Conservation (phyloP, 169 alveolate genomes). For the Plasmodium ovale region DNA sequence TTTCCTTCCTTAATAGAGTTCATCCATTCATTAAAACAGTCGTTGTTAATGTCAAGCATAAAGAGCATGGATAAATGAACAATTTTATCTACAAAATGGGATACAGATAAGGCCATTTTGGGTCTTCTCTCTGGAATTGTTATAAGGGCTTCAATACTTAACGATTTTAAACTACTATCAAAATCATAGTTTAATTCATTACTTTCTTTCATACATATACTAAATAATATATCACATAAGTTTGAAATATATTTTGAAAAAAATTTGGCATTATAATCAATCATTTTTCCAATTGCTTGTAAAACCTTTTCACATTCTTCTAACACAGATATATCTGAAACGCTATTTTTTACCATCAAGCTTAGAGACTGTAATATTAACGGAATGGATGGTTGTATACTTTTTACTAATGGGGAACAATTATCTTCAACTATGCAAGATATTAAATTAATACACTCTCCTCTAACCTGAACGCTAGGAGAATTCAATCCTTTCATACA, state of each 20-base stretch:
- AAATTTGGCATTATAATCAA: constrained; percentile 83
- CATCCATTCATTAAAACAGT: constrained; percentile 88
- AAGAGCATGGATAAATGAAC: constrained; percentile 81
- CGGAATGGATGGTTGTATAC: constrained; percentile 81
- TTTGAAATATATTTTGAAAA: constrained; percentile 78
- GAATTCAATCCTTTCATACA: constrained; percentile 80
- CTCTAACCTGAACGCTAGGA: constrained; percentile 78
- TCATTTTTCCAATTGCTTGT: constrained; percentile 82
- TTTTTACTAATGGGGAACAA: constrained; percentile 62
- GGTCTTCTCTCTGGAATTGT: constrained; percentile 86
- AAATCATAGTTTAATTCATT: constrained; percentile 78
- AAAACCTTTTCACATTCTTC: constrained; percentile 84
- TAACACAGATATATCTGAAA: constrained; percentile 77
- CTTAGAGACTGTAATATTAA: constrained; percentile 80
- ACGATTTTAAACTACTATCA: constrained; percentile 81
- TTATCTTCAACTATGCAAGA: constrained; percentile 81
- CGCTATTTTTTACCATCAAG: constrained; percentile 78
- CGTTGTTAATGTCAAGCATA: constrained; percentile 90
- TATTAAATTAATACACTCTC: constrained; percentile 83
- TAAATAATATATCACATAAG: constrained; percentile 79
- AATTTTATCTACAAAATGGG: constrained; percentile 84
- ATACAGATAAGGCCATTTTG: constrained; percentile 83
- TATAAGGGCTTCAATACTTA: constrained; percentile 85
- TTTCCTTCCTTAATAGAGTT: constrained; percentile 88
- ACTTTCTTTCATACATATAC: constrained; percentile 77